Conservation (phyloP, 2,329 filamentous ascomycete genomes). For the Paraconiothyrium sp. region DNA sequence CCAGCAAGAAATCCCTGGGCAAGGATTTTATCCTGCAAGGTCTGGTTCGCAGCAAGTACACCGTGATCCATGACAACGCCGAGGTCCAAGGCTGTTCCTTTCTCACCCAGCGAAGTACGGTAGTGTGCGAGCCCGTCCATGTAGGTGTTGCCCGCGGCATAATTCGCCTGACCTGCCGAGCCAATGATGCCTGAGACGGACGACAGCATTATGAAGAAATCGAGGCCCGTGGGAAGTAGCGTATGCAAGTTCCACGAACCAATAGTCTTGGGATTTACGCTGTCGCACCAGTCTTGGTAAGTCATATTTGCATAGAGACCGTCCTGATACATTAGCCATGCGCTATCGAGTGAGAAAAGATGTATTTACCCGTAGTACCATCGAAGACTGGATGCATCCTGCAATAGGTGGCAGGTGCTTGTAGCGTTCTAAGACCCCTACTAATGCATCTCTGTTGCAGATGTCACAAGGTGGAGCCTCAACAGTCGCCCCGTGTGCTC, state of each 20-base stretch:
- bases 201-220: constrained; percentile 23
- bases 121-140: neutral
- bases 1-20: too few relatives aligned
- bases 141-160: neutral
- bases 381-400: constrained; percentile 26
- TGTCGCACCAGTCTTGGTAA: neutral
- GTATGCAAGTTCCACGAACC: constrained; percentile 17
- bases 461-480: too few relatives aligned
- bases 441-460: too few relatives aligned
- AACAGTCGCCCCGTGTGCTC: too few relatives aligned
- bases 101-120: neutral
- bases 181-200: neutral
- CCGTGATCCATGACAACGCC: neutral
- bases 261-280: constrained; percentile 3
- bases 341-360: constrained; percentile 2
- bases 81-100: neutral
- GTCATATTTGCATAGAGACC: neutral
- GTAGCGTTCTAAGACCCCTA: too few relatives aligned
- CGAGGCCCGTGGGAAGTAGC: neutral
- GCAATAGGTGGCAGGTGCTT: too few relatives aligned
- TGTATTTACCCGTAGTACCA: constrained; percentile 17
- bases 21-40: neutral
- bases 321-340: neutral
- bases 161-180: neutral
- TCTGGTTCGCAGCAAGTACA: neutral